Base-by-base conservation (phyloP, 176 grass and related monocot genomes). In the Saccharum officinarum region DNA sequence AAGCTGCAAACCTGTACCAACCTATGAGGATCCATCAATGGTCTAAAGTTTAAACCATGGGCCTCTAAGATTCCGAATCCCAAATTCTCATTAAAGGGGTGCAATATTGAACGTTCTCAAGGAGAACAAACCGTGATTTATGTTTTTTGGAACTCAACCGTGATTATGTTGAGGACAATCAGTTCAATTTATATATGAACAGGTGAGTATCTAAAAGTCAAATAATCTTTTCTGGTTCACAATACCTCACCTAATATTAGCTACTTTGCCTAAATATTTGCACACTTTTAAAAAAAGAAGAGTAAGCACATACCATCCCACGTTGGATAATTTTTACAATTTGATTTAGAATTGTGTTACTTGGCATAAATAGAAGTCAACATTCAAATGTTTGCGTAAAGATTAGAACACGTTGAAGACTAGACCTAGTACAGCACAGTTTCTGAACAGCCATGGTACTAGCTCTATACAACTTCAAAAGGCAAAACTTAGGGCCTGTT, bases 341-440 rank as follows among this genome's bases (percentile, higher is more conserved):
- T 64, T 71, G 39, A 86, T 81, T 76, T 54, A 70, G 39, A 79
- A 66, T 10, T 78, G 8, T 12, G 25, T 63, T n/a, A 71, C 10
- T 42, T 74, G 62, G 31, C 13, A 77, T 33, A 31, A 11, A 81
- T 15, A 16, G 6, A 74, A 74, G 25, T 18, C 28, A 49, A 74
- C 10, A 70, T 59, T 49, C 25, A 71, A 70, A 61, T 83, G 67
- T 60, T 70, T 67, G 38, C 17, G 30, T 25, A 47, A 75, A 80
- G 12, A 68, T 46, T 74, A 84, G 84, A 49, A 41, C 18, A 14
- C 17, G 25, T 36, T 77, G 23, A 77, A 77, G 40, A 70, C 18
- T 16, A 73, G 70, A 30, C 37, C 15, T 20, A 60, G 36, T 23
- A 20, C 14, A 80, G 0, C 16, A 69, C 45, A 75, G 22, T 74